These are phyloP conservation scores for Coemansia sp. DNA, from an alignment of 192 early-diverging fungal species.

Conservation along the genomic window DNA sequence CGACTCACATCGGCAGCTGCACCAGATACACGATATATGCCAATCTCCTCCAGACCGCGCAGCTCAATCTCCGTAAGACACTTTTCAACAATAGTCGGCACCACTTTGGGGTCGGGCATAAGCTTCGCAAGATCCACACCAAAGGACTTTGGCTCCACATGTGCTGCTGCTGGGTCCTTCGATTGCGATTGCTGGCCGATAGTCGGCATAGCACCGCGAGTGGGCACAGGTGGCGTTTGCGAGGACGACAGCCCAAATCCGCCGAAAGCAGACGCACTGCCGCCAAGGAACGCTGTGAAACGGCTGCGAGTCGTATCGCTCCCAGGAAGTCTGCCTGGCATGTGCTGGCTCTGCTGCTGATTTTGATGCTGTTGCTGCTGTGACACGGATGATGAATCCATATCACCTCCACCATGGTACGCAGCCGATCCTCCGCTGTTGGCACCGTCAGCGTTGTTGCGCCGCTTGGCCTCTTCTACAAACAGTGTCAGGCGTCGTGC, in stretches of 20 bases:
- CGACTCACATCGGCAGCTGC: conserved; percentile 62
- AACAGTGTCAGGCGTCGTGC: conserved; percentile 68
- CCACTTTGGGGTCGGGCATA: conserved; percentile 60
- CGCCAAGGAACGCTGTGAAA: conserved; percentile 51
- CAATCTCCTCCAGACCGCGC: conserved; percentile 72
- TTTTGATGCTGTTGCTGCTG: conserved; percentile 12
- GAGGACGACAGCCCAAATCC: conserved; percentile 31
- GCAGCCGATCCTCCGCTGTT: background rate
- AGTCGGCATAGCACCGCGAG: conserved; percentile 20
- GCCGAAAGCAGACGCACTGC: conserved; percentile 38
- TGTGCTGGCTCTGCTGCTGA: conserved; percentile 10
- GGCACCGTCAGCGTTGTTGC: conserved; percentile 22
- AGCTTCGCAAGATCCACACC: conserved; percentile 62
- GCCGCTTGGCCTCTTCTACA: conserved; percentile 61
- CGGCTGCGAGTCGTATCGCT: conserved; percentile 48
- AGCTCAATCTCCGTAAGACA: conserved; percentile 72
- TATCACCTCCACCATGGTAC: background rate
- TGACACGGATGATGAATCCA: conserved; percentile 1
- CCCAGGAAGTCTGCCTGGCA: conserved; percentile 11
- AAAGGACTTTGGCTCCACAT: conserved; percentile 59
- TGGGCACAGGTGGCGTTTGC: conserved; percentile 27
- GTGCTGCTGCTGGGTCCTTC: conserved; percentile 5
- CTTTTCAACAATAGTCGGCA: conserved; percentile 65
- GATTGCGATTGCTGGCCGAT: conserved; percentile 20
- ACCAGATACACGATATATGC: conserved; percentile 74